A percentile compares a stretch with the other conserved stretches of the same genome.
These are phyloP conservation scores for Populus hybrid DNA, from an alignment of 441 rosid species.

Conservation along the genomic window DNA sequence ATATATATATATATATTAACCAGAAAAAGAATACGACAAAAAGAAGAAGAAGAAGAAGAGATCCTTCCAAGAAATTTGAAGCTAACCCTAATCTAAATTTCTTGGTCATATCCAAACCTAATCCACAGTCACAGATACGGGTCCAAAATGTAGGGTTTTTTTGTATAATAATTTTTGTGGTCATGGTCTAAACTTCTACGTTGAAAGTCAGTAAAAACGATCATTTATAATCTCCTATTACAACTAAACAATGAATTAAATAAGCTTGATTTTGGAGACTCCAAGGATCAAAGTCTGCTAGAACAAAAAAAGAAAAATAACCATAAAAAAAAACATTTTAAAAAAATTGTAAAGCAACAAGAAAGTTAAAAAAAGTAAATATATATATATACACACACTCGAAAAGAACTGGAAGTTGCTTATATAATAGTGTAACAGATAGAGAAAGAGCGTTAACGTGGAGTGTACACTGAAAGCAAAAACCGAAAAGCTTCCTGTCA, in stretches of 20 bases:
- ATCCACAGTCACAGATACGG: background rate
- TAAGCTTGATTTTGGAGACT: too few relatives aligned
- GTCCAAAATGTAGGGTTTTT: background rate
- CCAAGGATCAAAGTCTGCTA: background rate
- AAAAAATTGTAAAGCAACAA: background rate
- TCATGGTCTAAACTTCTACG: background rate
- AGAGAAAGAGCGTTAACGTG: slow-evolving; percentile 29
- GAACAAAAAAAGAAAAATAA: too few relatives aligned
- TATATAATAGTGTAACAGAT: background rate
- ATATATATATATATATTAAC: too few relatives aligned
- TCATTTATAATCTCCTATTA: background rate
- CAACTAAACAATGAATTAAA: too few relatives aligned
- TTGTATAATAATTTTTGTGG: background rate
- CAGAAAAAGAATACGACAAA: too few relatives aligned
- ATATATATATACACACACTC: too few relatives aligned
- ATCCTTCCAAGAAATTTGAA: background rate
- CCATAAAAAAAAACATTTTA: background rate
- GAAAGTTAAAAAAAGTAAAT: background rate
- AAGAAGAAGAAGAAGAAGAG: background rate
- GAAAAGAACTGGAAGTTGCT: too few relatives aligned
- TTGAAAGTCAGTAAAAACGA: background rate
- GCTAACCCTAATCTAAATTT: too few relatives aligned
- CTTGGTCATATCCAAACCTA: background rate
- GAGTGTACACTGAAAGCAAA: slow-evolving; percentile 20
- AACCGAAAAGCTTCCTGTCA: background rate